These are phyloP conservation scores for Cyclotella choctawhatcheeana DNA, from an alignment of 108 stramenopile species.

Conservation along the genomic window DNA sequence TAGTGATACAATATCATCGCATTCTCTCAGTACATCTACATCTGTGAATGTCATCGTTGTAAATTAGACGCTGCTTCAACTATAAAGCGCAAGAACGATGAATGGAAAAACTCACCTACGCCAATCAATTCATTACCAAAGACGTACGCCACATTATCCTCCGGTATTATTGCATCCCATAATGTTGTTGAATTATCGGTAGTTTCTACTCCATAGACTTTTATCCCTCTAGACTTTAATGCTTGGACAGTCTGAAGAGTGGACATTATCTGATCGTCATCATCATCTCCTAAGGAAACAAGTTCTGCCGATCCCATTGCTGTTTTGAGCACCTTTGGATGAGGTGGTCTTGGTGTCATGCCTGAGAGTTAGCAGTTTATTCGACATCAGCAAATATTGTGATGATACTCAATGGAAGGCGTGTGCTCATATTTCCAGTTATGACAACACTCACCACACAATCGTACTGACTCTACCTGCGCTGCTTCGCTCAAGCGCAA, in stretches of 20 bases:
- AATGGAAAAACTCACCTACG: conserved; percentile 36
- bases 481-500: conserved; percentile 56
- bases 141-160: conserved; percentile 46
- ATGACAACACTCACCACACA: conserved; percentile 59
- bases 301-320: conserved; percentile 61
- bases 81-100: no score
- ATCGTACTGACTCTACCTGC: conserved; percentile 42
- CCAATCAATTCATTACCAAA: conserved; percentile 69
- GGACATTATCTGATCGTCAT: conserved; percentile 17
- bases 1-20: conserved; percentile 52
- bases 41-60: no score
- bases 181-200: conserved; percentile 51
- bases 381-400: no score
- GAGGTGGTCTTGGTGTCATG: conserved; percentile 62
- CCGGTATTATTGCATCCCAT: conserved; percentile 52
- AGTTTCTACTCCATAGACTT: conserved; percentile 56
- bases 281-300: conserved; percentile 32
- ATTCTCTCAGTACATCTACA: conserved; percentile 47
- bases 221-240: conserved; percentile 47
- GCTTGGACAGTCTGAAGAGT: conserved; percentile 54
- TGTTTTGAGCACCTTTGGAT: conserved; percentile 55
- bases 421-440: no score
- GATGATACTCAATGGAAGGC: no score
- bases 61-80: no score
- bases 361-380: not conserved